Percentiles rank a stretch among this genome's conserved stretches.
These are phyloP conservation scores for Vigna radiata DNA, from an alignment of 306 rosid species.

Conservation along the genomic window DNA sequence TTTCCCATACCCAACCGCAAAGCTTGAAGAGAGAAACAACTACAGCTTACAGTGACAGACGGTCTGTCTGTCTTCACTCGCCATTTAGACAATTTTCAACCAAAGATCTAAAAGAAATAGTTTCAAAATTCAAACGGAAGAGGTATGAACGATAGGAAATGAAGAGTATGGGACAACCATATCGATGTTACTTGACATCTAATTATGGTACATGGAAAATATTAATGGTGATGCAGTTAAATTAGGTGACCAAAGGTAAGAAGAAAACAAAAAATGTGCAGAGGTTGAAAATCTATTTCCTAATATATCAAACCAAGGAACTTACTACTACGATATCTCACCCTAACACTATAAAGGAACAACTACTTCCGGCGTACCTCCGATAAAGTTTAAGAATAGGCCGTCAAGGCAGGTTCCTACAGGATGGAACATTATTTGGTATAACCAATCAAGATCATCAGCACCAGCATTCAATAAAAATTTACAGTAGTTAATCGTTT, in stretches of 20 bases:
- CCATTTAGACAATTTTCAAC: slow-evolving; percentile 27
- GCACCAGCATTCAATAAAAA: slow-evolving; percentile 41
- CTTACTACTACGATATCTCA: not conserved
- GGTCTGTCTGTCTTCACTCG: not conserved
- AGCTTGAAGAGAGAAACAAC: not conserved
- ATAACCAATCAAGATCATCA: slow-evolving; percentile 40
- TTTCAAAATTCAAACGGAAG: slow-evolving; percentile 7
- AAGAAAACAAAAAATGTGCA: slow-evolving; percentile 21
- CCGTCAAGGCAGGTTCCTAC: slow-evolving; percentile 18
- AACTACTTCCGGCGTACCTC: not conserved
- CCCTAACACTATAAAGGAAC: not conserved
- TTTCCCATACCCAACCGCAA: not conserved
- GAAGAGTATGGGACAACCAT: slow-evolving; percentile 42
- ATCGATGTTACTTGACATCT: slow-evolving; percentile 34
- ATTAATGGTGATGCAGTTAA: slow-evolving; percentile 12
- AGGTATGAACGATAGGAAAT: slow-evolving; percentile 15
- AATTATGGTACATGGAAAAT: slow-evolving; percentile 12
- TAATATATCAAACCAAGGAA: not conserved
- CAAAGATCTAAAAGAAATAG: not conserved
- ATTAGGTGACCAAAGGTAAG: slow-evolving; percentile 26
- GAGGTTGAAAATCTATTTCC: slow-evolving; percentile 11
- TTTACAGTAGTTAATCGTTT: slow-evolving; percentile 49
- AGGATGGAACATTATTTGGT: slow-evolving; percentile 38
- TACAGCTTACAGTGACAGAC: slow-evolving; percentile 15
- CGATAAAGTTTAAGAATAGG: slow-evolving; percentile 8